Evolutionary conservation across 805 yeast genomes (phyloP).

Genomic region (Wickerhamomyces xylosicus): DNA sequence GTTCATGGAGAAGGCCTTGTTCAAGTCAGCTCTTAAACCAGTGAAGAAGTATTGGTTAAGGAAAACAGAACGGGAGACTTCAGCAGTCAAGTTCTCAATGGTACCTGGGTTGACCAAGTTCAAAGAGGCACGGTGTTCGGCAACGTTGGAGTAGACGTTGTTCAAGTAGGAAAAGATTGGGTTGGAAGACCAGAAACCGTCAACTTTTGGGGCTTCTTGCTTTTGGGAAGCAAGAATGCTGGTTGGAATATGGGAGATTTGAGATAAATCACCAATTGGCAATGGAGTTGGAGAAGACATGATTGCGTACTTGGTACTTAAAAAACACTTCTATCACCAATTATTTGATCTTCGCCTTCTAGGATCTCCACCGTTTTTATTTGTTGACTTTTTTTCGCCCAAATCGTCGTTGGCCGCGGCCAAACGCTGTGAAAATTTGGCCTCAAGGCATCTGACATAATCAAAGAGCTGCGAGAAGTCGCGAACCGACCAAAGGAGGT

Average conservation of each 20-base stretch:
- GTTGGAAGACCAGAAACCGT: slow-evolving; percentile 69
- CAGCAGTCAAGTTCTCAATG: slow-evolving; percentile 86
- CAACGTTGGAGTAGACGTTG: slow-evolving; percentile 61
- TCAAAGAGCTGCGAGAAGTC: too few species aligned
- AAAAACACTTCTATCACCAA: too few species aligned
- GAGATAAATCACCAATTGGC: slow-evolving; percentile 51
- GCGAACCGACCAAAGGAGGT: too few species aligned
- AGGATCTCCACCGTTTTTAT: background rate
- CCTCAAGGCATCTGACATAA: background rate
- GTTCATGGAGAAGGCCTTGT: slow-evolving; percentile 80
- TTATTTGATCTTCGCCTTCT: background rate
- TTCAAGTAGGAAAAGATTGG: slow-evolving; percentile 74
- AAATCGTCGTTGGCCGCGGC: background rate
- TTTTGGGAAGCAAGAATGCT: slow-evolving; percentile 34
- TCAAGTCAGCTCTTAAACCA: slow-evolving; percentile 92
- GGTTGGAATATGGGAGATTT: slow-evolving; percentile 51
- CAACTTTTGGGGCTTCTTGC: slow-evolving; percentile 40
- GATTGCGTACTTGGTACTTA: background rate
- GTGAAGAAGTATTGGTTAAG: slow-evolving; percentile 83
- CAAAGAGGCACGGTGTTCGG: slow-evolving; percentile 71
- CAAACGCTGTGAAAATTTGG: background rate
- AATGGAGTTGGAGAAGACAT: slow-evolving; percentile 30
- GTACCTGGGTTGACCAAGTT: slow-evolving; percentile 91
- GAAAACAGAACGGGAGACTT: slow-evolving; percentile 89
- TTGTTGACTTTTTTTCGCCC: background rate